Evolutionary conservation across 164 flowering plant species (phyloP).

Genomic region (Annona squamosa): DNA sequence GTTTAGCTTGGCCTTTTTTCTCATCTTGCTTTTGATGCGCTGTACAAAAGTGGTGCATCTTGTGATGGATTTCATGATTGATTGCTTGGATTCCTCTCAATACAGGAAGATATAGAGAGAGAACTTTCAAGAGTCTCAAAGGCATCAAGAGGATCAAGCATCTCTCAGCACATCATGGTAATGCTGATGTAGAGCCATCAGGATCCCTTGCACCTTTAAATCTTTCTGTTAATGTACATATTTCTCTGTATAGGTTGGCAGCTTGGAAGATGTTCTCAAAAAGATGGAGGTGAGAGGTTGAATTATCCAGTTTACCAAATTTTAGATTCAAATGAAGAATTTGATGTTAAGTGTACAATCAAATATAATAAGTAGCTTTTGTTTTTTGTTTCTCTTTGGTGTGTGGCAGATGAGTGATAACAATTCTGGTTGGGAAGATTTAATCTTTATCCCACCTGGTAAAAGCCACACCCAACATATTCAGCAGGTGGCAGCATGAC

Average conservation of each 20-base stretch:
- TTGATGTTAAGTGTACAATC: not conserved
- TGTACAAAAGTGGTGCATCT: not conserved
- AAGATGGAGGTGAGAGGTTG: conserved; percentile 80
- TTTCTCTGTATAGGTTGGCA: conserved; percentile 62
- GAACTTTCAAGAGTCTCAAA: conserved; percentile 59
- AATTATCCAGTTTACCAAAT: not conserved
- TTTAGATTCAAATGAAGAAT: not conserved
- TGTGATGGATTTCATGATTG: not conserved
- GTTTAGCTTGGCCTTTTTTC: conserved; percentile 11
- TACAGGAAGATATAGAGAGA: conserved; percentile 87
- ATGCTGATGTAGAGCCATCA: not conserved
- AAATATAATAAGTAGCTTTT: not conserved
- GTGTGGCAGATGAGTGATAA: conserved; percentile 57
- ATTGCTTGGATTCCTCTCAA: conserved; percentile 7
- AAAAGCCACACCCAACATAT: conserved; percentile 79
- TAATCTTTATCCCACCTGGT: conserved; percentile 92
- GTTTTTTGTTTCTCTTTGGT: not conserved
- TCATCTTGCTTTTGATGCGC: not conserved
- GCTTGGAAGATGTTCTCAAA: conserved; percentile 85
- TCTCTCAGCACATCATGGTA: conserved; percentile 80
- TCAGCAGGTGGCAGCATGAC: conserved; percentile 58
- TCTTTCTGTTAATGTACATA: not conserved
- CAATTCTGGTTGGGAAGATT: conserved; percentile 93
- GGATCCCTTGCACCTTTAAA: not conserved
- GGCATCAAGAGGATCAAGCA: conserved; percentile 46